Base-by-base conservation (phyloP, 768 basidiomycete genomes). In the Rhodocollybia butyracea region DNA sequence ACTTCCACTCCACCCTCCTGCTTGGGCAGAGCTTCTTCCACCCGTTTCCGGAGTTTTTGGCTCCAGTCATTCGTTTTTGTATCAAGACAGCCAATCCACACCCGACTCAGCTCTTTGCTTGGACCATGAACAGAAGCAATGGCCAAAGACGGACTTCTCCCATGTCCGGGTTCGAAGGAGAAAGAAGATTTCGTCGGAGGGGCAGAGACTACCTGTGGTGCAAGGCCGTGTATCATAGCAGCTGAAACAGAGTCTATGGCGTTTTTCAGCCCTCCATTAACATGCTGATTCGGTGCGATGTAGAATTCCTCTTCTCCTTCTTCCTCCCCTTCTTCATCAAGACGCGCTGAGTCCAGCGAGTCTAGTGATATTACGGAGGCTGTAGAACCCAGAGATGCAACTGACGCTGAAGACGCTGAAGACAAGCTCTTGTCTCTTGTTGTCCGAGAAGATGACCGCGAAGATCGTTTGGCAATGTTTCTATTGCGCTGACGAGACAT, bases 191-290 rank as follows among this genome's bases (percentile, higher is more conserved):
- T 43, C 15, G 29, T 32, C 12, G 51, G 30, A 3, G 39, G 39
- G 0, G 51, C 39, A 41, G 39, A 41, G 10, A 31, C 26, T 13
- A 40, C 39, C 27, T 41, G 41, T 29, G 51, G 39, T 26, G 51
- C 17, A 39, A 40, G 24, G 17, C 36, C 34, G 11, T 27, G 39
- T 27, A 43, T 41, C 24, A 53, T 43, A 53, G 53, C 39, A 24
- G 51, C 46, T 19, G 57, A 54, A 42, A 58, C 53, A 47, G 57
- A 58, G 30, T 84, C 80, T 3, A 94, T 66, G 19, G 91, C 91
- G 59, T 94, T 94, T 64, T 88, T 87, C 47, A 94, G 75, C 10
- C 91, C 91, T 15, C 89, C 89, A 60, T 94, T 94, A 61, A 87
- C 84, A 60, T 88, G 88, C 0, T 83, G 76, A 63, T 91, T 92